A percentile compares a stretch with the other conserved stretches of the same genome.
Evolutionary conservation across 441 rosid genomes (phyloP).

Genomic region (Rhodomyrtus psidioides): DNA sequence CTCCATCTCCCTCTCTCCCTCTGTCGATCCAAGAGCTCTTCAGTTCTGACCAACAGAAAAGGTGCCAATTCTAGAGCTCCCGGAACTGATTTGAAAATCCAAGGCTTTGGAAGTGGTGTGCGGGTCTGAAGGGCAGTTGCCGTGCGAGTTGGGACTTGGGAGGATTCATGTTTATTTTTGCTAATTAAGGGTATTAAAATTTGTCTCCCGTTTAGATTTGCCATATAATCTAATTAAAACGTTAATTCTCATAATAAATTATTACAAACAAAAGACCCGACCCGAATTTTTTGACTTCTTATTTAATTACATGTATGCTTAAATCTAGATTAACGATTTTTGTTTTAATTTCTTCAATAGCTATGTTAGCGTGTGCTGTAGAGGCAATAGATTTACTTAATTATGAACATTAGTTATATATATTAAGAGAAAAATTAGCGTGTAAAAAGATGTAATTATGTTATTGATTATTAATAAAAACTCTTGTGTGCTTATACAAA

Average conservation of each 20-base stretch:
- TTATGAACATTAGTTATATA: neutral
- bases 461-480: neutral
- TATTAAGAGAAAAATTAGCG: too few relatives aligned
- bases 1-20: neutral
- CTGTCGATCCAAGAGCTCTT: neutral
- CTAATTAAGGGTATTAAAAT: neutral
- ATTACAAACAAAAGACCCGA: neutral
- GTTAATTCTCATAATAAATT: neutral
- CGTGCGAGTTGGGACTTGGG: neutral
- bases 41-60: neutral
- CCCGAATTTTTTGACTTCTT: neutral
- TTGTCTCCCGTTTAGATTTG: neutral
- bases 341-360: neutral
- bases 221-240: too few relatives aligned
- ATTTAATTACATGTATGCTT: neutral
- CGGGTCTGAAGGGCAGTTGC: neutral
- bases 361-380: neutral
- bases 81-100: neutral
- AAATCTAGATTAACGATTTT: neutral
- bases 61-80: neutral
- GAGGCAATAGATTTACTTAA: neutral
- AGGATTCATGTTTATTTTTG: neutral
- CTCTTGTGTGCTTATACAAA: neutral
- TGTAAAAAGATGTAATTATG: neutral
- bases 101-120: neutral